These are phyloP conservation scores for Ophiostoma perfectum DNA, from an alignment of 2,329 filamentous ascomycete genomes.

Conservation along the genomic window DNA sequence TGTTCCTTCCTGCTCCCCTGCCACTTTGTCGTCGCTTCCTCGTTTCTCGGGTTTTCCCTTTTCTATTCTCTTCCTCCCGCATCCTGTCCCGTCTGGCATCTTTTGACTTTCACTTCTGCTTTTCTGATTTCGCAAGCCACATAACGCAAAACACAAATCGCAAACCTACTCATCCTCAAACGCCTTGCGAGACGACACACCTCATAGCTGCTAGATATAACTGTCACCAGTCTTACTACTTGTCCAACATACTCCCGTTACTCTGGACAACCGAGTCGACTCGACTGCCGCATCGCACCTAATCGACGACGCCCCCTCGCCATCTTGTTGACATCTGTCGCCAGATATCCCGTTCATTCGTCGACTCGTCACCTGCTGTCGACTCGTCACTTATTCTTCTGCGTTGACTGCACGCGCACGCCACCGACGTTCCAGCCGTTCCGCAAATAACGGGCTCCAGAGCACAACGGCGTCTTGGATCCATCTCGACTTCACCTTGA, in stretches of 20 bases:
- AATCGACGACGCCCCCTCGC: neutral
- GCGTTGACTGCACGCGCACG: neutral
- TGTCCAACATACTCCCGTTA: no score
- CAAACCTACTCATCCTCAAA: neutral
- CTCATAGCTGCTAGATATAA: no score
- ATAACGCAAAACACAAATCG: neutral
- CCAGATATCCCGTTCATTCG: neutral
- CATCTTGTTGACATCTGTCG: neutral
- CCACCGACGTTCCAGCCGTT: neutral
- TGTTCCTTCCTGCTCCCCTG: conserved; percentile 8
- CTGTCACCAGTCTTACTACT: no score
- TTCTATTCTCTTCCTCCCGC: conserved; percentile 14
- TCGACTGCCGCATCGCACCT: neutral
- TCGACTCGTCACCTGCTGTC: neutral
- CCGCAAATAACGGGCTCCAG: neutral
- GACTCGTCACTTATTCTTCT: neutral
- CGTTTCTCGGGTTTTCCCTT: conserved; percentile 6
- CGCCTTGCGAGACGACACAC: neutral
- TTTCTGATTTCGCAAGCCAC: neutral
- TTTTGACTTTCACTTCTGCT: neutral
- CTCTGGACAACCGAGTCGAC: no score
- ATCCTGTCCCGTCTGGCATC: neutral
- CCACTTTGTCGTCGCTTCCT: conserved; percentile 18
- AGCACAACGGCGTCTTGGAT: neutral
- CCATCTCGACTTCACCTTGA: conserved; percentile 4